A percentile compares a stretch with the other conserved stretches of the same genome.
Conservation (phyloP, 2,329 filamentous ascomycete genomes). For the Zalaria sp. region DNA sequence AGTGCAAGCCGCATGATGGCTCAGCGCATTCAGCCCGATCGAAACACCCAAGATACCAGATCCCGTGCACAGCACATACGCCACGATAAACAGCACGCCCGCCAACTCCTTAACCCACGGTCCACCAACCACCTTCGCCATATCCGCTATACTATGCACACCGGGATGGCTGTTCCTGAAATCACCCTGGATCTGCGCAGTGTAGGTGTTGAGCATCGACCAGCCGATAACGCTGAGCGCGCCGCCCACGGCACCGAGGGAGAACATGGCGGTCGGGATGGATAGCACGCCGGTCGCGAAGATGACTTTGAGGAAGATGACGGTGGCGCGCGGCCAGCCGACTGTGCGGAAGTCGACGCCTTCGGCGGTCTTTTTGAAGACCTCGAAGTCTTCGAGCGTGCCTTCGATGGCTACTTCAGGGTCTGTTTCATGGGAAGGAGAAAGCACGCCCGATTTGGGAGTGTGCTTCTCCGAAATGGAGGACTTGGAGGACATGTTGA, state of each 20-base stretch:
- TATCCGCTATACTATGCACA: constrained; percentile 42
- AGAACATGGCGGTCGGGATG: constrained; percentile 34
- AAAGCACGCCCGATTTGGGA: too few species aligned
- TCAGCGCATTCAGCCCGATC: constrained; percentile 45
- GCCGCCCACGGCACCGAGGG: constrained; percentile 33
- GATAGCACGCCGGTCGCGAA: constrained; percentile 36
- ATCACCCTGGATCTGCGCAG: constrained; percentile 34
- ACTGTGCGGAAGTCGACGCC: constrained; percentile 41
- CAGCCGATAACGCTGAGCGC: constrained; percentile 34
- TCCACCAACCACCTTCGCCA: constrained; percentile 44
- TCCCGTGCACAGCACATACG: constrained; percentile 42
- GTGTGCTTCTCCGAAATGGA: too few species aligned
- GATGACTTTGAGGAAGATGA: constrained; percentile 40
- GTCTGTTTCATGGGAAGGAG: constrained; percentile 10
- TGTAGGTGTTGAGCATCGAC: constrained; percentile 35
- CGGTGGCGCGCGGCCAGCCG: constrained; percentile 35
- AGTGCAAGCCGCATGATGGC: constrained; percentile 43
- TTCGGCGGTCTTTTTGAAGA: constrained; percentile 34
- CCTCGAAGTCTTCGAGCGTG: constrained; percentile 31
- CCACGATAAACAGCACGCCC: constrained; percentile 42
- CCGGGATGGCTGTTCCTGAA: constrained; percentile 37
- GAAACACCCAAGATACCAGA: constrained; percentile 46
- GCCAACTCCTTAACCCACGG: constrained; percentile 36
- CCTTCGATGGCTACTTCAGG: constrained; percentile 28
- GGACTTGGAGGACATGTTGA: too few species aligned